phyloP scores from a whole-genome alignment of 345 rosid genomes.

The Hypericum androsaemum region DNA sequence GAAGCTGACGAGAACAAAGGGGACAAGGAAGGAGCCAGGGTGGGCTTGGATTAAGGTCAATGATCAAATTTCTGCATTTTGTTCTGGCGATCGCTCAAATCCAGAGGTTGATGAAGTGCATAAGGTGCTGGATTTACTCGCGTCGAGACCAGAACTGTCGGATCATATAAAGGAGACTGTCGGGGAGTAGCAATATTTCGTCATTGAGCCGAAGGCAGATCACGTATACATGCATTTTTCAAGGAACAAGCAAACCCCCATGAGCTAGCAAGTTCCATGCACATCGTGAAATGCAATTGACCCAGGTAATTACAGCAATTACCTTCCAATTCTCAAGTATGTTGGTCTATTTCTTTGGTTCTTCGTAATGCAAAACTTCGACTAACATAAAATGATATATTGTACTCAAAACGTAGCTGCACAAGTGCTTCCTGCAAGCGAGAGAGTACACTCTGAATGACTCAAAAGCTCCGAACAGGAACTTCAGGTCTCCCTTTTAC shows the following conservation, averaged over 20 bases:
- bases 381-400: too few species aligned
- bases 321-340: background rate
- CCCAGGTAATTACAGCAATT: slow-evolving; percentile 39
- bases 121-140: slow-evolving; percentile 37
- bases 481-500: slow-evolving; percentile 41
- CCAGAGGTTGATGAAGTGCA: slow-evolving; percentile 43
- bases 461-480: slow-evolving; percentile 63
- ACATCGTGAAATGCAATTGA: slow-evolving; percentile 42
- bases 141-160: slow-evolving; percentile 22
- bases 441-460: slow-evolving; percentile 47
- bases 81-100: slow-evolving; percentile 57
- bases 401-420: slow-evolving; percentile 38
- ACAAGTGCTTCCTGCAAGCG: slow-evolving; percentile 50
- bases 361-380: background rate
- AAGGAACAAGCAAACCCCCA: too few species aligned
- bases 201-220: too few species aligned
- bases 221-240: too few species aligned
- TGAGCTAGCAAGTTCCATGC: too few species aligned
- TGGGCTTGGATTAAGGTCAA: slow-evolving; percentile 70
- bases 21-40: slow-evolving; percentile 76
- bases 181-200: too few species aligned
- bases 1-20: slow-evolving; percentile 59
- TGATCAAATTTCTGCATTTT: slow-evolving; percentile 44
- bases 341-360: background rate
- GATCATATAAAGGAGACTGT: too few species aligned